Conservation (phyloP, 805 yeast species). For the Candida hungchunana region DNA sequence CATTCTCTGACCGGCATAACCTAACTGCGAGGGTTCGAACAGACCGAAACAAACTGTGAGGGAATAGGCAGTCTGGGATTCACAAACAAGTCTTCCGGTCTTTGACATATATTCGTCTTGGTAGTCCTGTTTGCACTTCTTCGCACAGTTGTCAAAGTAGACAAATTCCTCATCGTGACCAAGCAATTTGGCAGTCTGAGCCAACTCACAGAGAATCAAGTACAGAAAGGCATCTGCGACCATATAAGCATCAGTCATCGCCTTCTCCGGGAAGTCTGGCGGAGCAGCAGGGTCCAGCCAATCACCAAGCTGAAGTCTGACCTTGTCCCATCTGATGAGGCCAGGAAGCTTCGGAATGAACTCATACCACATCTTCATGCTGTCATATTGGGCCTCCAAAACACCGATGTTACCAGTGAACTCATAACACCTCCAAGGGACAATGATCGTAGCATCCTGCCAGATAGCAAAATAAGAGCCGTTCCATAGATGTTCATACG, state of each 20-base stretch:
- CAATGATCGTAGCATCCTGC: slow-evolving; percentile 21
- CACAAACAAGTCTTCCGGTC: slow-evolving; percentile 10
- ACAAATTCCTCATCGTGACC: slow-evolving; percentile 4
- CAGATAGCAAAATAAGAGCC: slow-evolving; percentile 17
- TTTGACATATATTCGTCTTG: slow-evolving; percentile 12
- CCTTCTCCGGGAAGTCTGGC: slow-evolving; percentile 16
- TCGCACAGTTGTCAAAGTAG: slow-evolving; percentile 5
- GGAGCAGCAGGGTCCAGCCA: slow-evolving; percentile 22
- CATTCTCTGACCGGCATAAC: slow-evolving; percentile 14
- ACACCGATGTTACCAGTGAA: slow-evolving; percentile 12
- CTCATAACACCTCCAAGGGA: slow-evolving; percentile 17
- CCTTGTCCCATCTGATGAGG: slow-evolving; percentile 15
- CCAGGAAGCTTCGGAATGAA: slow-evolving; percentile 17
- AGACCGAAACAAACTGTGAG: slow-evolving; percentile 14
- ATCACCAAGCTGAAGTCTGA: slow-evolving; percentile 15
- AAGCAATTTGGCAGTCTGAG: slow-evolving; percentile 9
- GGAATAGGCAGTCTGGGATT: slow-evolving; percentile 18
- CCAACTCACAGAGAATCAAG: slow-evolving; percentile 13
- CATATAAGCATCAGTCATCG: slow-evolving; percentile 16
- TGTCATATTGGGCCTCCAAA: slow-evolving; percentile 15
- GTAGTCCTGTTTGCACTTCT: slow-evolving; percentile 12
- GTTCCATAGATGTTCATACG: slow-evolving; percentile 12
- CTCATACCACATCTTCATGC: slow-evolving; percentile 20
- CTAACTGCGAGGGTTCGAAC: slow-evolving; percentile 4
- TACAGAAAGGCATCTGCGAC: slow-evolving; percentile 20